phyloP scores from a whole-genome alignment of 331 rosid species.

The Pyracantha coccinea region DNA sequence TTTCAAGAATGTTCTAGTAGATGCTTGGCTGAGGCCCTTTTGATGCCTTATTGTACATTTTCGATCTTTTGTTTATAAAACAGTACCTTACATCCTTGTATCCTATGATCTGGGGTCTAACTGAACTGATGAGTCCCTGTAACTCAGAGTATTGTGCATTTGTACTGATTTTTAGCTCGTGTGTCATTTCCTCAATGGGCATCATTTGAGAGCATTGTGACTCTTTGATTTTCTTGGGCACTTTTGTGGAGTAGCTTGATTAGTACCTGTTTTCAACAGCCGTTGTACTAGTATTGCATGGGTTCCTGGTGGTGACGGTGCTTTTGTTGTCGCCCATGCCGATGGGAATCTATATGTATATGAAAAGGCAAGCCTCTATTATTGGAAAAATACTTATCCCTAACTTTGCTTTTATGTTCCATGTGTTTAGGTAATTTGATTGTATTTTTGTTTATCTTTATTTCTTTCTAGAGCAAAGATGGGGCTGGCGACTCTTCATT shows the following conservation, averaged over 20 bases:
- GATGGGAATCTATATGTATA: conserved; percentile 91
- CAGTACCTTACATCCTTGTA: neutral
- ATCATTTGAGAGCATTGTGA: neutral
- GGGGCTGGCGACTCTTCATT: conserved; percentile 84
- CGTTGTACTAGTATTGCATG: conserved; percentile 88
- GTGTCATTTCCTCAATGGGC: neutral
- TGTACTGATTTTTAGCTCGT: neutral
- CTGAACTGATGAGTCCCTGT: neutral
- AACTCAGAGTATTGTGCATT: neutral
- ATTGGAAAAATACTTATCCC: conserved; percentile 11
- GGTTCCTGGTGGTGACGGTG: conserved; percentile 92
- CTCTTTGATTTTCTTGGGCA: neutral
- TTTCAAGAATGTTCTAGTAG: neutral
- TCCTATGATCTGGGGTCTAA: neutral
- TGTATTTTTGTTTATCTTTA: neutral
- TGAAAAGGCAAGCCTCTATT: conserved; percentile 69
- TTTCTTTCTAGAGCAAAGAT: conserved; percentile 64
- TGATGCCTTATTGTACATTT: neutral
- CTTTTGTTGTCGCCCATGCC: conserved; percentile 84
- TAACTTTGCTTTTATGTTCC: conserved; percentile 2
- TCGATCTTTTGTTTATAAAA: neutral
- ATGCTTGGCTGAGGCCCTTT: neutral
- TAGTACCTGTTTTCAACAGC: conserved; percentile 46
- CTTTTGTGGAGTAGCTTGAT: conserved; percentile 17
- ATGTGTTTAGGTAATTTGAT: conserved; percentile 8